Percentiles rank a stretch among this genome's conserved stretches.
phyloP scores from a whole-genome alignment of 495 filamentous ascomycete species.

The Aspergillus cavernicola region DNA sequence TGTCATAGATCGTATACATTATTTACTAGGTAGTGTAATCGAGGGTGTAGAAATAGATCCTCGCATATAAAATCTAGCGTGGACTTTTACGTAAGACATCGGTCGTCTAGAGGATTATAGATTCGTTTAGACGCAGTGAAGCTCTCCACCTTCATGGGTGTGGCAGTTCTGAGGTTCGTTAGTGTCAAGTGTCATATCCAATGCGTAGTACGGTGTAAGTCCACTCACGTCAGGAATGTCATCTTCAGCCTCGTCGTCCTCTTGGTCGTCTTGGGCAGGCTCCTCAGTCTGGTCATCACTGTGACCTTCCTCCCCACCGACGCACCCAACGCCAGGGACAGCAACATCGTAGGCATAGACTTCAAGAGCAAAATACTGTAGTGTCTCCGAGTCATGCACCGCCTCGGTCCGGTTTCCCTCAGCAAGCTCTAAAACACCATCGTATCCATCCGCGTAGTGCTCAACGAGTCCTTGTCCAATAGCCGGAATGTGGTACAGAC shows the following conservation, averaged over 20 bases:
- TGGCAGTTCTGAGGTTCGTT: constrained; percentile 27
- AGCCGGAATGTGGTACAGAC: constrained; percentile 50
- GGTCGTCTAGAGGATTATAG: neutral
- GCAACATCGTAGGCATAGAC: constrained; percentile 53
- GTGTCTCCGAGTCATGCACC: constrained; percentile 47
- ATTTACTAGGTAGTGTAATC: too few species aligned
- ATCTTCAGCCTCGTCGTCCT: constrained; percentile 5
- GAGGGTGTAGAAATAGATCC: neutral
- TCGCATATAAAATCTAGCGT: neutral
- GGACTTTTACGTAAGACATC: neutral
- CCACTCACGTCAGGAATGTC: constrained; percentile 25
- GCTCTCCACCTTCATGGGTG: constrained; percentile 29
- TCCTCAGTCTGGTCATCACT: constrained; percentile 1
- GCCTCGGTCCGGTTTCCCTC: constrained; percentile 32
- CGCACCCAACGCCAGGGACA: constrained; percentile 50
- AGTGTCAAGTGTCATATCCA: neutral
- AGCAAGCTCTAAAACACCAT: constrained; percentile 44
- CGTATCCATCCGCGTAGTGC: constrained; percentile 54
- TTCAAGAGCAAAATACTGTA: constrained; percentile 58
- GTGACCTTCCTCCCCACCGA: constrained; percentile 24
- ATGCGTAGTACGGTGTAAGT: neutral
- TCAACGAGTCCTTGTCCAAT: constrained; percentile 51
- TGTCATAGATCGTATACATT: too few species aligned
- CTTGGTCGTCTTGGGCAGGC: neutral
- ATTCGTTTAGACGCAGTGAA: constrained; percentile 24